Evolutionary conservation across 805 yeast genomes (phyloP).

Genomic region (Sungouiella thailandica): DNA sequence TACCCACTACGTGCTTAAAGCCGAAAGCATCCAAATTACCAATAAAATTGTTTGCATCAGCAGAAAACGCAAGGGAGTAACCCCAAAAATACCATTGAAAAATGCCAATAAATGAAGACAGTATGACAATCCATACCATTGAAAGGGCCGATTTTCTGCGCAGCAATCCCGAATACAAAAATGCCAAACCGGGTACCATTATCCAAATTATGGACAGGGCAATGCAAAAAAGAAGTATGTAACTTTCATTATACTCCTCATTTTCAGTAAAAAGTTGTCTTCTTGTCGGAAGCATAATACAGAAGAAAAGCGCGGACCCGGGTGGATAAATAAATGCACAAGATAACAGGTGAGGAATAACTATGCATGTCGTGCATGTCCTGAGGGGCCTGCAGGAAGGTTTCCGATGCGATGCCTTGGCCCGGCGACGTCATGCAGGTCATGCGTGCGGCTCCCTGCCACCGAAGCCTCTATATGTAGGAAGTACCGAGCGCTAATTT

Average conservation of each 20-base stretch:
- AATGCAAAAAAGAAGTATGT: conserved; percentile 40
- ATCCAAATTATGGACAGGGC: conserved; percentile 73
- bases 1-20: conserved; percentile 62
- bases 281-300: conserved; percentile 20
- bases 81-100: conserved; percentile 99
- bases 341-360: background rate
- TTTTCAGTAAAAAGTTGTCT: conserved; percentile 34
- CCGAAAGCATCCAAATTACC: conserved; percentile 86
- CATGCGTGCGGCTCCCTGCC: background rate
- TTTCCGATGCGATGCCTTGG: background rate
- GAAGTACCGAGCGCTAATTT: conserved; percentile 8
- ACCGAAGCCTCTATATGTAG: conserved; percentile 6
- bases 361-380: background rate
- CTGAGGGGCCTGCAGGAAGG: too few relatives aligned
- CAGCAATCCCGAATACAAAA: conserved; percentile 86
- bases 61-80: conserved; percentile 81
- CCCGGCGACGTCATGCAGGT: too few relatives aligned
- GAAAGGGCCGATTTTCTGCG: conserved; percentile 86
- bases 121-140: conserved; percentile 74
- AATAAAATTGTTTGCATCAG: conserved; percentile 79
- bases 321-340: too few relatives aligned
- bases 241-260: conserved; percentile 17
- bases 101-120: conserved; percentile 67
- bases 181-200: conserved; percentile 94
- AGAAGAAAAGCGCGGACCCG: too few relatives aligned